These are phyloP conservation scores for Pyrus bretschneideri DNA, from an alignment of 306 rosid genomes.

Conservation along the genomic window DNA sequence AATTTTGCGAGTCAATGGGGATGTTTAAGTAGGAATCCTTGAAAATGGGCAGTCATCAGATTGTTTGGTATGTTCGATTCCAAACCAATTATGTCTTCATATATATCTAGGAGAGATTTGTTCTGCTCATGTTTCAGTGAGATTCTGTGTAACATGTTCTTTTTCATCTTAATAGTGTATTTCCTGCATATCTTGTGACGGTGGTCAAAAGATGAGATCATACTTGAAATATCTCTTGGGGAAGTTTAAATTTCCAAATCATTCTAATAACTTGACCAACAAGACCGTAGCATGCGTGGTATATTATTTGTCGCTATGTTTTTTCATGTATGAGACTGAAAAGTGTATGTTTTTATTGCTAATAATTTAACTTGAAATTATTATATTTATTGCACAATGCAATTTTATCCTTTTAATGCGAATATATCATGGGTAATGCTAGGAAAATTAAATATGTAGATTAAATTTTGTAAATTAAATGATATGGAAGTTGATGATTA, in stretches of 20 bases:
- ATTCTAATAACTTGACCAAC: not conserved
- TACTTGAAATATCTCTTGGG: constrained; percentile 1
- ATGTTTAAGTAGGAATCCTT: not conserved
- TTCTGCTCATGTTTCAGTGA: constrained; percentile 1
- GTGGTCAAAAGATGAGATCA: not conserved
- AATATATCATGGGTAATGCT: no score
- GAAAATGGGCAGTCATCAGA: not conserved
- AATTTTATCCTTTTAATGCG: no score
- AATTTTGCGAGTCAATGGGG: not conserved
- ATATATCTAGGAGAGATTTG: not conserved
- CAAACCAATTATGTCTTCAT: not conserved
- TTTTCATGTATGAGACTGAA: not conserved
- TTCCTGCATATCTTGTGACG: not conserved
- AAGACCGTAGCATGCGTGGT: not conserved
- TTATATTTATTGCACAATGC: no score
- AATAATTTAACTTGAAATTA: not conserved
- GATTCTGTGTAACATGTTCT: not conserved
- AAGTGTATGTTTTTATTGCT: not conserved
- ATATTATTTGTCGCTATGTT: not conserved
- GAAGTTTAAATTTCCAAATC: not conserved
- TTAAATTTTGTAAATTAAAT: no score
- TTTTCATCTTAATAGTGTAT: not conserved
- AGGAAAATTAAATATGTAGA: no score
- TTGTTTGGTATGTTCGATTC: not conserved
- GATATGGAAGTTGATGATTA: no score